Base-by-base conservation (phyloP, 2,329 filamentous ascomycete species). In the Helminthosporium solani region DNA sequence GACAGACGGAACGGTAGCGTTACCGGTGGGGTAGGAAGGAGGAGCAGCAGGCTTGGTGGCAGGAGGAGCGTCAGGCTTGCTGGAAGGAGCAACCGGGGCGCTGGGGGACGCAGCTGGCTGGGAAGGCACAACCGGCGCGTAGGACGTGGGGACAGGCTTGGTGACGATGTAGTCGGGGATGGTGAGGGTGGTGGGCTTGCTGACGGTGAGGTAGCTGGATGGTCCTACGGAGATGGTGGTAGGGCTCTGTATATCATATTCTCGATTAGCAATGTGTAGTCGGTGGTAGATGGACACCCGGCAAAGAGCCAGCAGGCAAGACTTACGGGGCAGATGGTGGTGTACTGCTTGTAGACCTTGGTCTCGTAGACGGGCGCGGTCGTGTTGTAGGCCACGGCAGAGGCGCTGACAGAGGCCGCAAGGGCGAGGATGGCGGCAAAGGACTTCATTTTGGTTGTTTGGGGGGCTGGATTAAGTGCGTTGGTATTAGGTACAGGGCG, bases 361-460 rank as follows among this genome's bases (percentile, higher is more conserved):
- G 66, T 68, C 48, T 52, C 53, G 52, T 62, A 62, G 49, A 49
- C 52, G 7, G 52, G 55, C 40, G 57, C 46, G 51, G 48, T 50
- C 49, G 52, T 43, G 50, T 61, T 55, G 47, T 56, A 47, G 44
- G 60, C 52, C 21, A 39, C 41, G 33, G 35, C 34, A 35, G 30
- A 11, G 16, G 61, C 58, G 41, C 56, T 45, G 46, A 54, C 63
- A 38, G 50, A 58, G 44, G 58, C 66, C 35, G 59, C 63, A 50
- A 68, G 43, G 54, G 60, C 57, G 52, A 66, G 59, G 49, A 65
- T 47, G 50, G 59, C 54, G 46, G 61, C 61, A 56, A 66, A 63
- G 60, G 64, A 70, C 51, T 62, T 63, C 70, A 72, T 72, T 42
- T 65, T 72, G 68, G 66, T 60, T 59, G 61, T 59, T 50, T 19